Conservation (phyloP, 176 grass and related monocot species). For the Avena atlantica region DNA sequence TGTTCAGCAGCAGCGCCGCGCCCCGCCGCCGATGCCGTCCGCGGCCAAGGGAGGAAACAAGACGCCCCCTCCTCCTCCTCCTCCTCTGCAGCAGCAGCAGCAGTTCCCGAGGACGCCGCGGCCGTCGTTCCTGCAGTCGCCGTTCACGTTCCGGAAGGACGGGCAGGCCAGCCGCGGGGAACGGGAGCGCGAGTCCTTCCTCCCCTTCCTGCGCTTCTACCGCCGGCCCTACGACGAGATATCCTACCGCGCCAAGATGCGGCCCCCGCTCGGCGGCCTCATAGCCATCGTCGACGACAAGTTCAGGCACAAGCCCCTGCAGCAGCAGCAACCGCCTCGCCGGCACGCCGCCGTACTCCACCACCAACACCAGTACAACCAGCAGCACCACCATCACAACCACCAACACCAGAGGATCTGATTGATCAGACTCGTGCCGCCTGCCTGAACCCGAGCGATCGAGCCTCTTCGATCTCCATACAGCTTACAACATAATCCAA, state of each 20-base stretch:
- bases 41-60: conserved; percentile 39
- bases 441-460: conserved; percentile 19
- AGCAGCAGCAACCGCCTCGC: conserved; percentile 32
- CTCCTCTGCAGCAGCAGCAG: conserved; percentile 11
- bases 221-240: conserved; percentile 94
- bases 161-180: conserved; percentile 72
- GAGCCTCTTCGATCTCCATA: conserved; percentile 54
- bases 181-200: conserved; percentile 80
- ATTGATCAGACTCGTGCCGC: conserved; percentile 3
- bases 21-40: conserved; percentile 35
- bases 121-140: conserved; percentile 95
- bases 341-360: conserved; percentile 45
- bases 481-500: conserved; percentile 61
- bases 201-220: conserved; percentile 89
- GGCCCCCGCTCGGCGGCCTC: conserved; percentile 88
- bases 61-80: conserved; percentile 9
- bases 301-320: conserved; percentile 47
- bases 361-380: conserved; percentile 21
- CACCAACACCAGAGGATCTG: conserved; percentile 63
- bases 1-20: conserved; percentile 13
- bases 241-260: conserved; percentile 91
- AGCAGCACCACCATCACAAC: conserved; percentile 20
- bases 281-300: conserved; percentile 82
- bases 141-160: conserved; percentile 84
- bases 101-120: conserved; percentile 81